Conservation (phyloP, 2,329 filamentous ascomycete species). For the Drechslerella dactyloides region DNA sequence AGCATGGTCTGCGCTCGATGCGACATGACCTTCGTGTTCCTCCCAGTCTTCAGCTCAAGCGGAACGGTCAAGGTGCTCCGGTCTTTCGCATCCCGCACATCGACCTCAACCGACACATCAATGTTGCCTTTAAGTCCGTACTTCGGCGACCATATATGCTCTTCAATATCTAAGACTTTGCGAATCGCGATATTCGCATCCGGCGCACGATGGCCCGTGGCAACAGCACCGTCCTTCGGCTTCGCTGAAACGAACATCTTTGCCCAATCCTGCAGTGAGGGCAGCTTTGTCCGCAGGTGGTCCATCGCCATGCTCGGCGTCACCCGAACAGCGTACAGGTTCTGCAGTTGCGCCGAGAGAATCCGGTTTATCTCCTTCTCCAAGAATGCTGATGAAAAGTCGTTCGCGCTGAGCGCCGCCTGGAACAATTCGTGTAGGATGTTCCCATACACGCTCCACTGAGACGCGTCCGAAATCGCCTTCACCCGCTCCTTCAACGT, state of each 20-base stretch:
- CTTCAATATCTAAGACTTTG: slow-evolving; percentile 94
- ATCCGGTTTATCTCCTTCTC: slow-evolving; percentile 70
- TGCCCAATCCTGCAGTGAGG: slow-evolving; percentile 82
- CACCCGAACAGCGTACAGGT: slow-evolving; percentile 85
- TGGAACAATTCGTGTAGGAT: slow-evolving; percentile 96
- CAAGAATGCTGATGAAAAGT: slow-evolving; percentile 76
- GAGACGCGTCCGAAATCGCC: slow-evolving; percentile 78
- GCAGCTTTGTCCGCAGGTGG: slow-evolving; percentile 81
- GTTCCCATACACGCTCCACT: slow-evolving; percentile 86
- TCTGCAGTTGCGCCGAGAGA: slow-evolving; percentile 80
- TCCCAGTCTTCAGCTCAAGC: slow-evolving; percentile 94
- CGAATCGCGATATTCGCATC: slow-evolving; percentile 82
- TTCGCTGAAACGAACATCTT: slow-evolving; percentile 74
- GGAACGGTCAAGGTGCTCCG: slow-evolving; percentile 77
- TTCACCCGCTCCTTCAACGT: slow-evolving; percentile 96
- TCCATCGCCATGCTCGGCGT: slow-evolving; percentile 74
- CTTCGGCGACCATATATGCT: slow-evolving; percentile 97
- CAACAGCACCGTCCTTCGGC: slow-evolving; percentile 73
- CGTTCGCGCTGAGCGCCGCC: slow-evolving; percentile 80
- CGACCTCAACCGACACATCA: slow-evolving; percentile 91
- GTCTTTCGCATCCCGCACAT: slow-evolving; percentile 73
- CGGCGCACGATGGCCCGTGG: slow-evolving; percentile 75
- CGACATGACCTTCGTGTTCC: slow-evolving; percentile 73
- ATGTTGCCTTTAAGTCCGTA: slow-evolving; percentile 98
- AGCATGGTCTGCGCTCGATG: slow-evolving; percentile 94